These are phyloP conservation scores for Fusarium floridanum DNA, from an alignment of 2,329 filamentous ascomycete species.

Conservation along the genomic window DNA sequence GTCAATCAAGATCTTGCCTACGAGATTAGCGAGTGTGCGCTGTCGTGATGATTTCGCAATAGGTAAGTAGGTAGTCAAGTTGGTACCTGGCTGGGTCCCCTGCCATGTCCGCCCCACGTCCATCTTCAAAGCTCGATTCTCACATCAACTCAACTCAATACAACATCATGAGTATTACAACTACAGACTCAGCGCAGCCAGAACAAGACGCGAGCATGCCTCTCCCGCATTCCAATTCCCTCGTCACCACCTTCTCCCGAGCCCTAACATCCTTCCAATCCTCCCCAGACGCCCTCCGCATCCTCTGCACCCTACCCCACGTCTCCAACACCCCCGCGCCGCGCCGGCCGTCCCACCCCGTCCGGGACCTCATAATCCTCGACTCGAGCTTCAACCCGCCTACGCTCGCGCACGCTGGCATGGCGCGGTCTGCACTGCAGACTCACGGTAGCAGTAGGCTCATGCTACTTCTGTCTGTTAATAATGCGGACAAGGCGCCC, in stretches of 20 bases:
- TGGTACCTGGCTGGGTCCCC: no score
- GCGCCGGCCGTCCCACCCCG: slow-evolving; percentile 37
- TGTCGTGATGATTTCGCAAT: no score
- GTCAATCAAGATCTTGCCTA: no score
- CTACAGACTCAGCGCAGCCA: neutral
- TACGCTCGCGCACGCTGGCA: slow-evolving; percentile 70
- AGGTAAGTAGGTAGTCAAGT: no score
- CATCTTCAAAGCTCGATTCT: neutral
- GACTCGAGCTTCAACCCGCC: slow-evolving; percentile 79
- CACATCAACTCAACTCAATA: neutral
- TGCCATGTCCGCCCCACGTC: neutral
- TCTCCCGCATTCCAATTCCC: slow-evolving; percentile 39
- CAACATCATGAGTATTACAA: slow-evolving; percentile 21
- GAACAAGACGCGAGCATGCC: slow-evolving; percentile 40
- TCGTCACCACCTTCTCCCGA: slow-evolving; percentile 58
- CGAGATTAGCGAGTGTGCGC: no score
- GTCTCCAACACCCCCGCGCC: slow-evolving; percentile 20
- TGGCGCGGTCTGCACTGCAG: slow-evolving; percentile 64
- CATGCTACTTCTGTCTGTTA: slow-evolving; percentile 70
- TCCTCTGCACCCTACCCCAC: slow-evolving; percentile 59
- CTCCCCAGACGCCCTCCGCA: slow-evolving; percentile 58
- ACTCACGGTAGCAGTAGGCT: slow-evolving; percentile 51
- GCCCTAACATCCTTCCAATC: slow-evolving; percentile 60
- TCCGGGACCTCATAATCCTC: slow-evolving; percentile 64
- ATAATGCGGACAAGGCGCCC: slow-evolving; percentile 76